Evolutionary conservation across 2,329 filamentous ascomycete species (phyloP), one percentile per base, ranked within the genome.

Genomic region (Thelonectria discophora): DNA sequence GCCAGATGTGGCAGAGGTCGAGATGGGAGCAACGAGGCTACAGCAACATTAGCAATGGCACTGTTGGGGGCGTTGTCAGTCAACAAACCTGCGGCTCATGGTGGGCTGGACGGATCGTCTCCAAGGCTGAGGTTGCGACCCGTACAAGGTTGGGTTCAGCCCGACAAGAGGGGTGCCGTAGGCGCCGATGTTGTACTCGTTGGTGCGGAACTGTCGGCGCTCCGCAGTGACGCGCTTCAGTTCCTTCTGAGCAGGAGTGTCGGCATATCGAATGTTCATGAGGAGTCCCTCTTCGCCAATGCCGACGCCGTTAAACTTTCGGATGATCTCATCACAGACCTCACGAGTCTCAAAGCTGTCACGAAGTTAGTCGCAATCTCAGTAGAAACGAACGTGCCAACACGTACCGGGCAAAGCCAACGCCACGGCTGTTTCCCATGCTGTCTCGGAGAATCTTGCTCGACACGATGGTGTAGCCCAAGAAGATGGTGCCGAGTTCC

Each of bases 181-280:
- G 45, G 88, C 88, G 60, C 88, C 86, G 63, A 89, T 88, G 71
- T 94, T 94, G 80, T 98, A 98, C 81, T 98, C 95, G 60, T 95
- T 95, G 60, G 94, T 95, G 62, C 95, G 92, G 80, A 97, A 98
- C 74, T 97, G 93, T 63, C 95, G 93, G 60, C 94, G 92, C 76
- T 97, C 93, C 32, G 95, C 93, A 43, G 94, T 98, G 75, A 97
- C 91, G 66, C 95, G 91, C 85, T 99, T 99, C 69, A 99, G 85
- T 75, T 95, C 88, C 82, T 99, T 99, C 79, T 99, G 95, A 65
- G 94, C 91, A 57, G 95, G 92, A 39, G 95, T 99, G 74, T 99
- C 95, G 65, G 96, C 94, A 76, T 97, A 99, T 67, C 95, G 94
- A 69, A 99, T 93, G 79, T 97, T 94, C 79, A 95, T 87, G 65